Conservation (phyloP, 2,329 filamentous ascomycete species). For the Claviceps sorghi region DNA sequence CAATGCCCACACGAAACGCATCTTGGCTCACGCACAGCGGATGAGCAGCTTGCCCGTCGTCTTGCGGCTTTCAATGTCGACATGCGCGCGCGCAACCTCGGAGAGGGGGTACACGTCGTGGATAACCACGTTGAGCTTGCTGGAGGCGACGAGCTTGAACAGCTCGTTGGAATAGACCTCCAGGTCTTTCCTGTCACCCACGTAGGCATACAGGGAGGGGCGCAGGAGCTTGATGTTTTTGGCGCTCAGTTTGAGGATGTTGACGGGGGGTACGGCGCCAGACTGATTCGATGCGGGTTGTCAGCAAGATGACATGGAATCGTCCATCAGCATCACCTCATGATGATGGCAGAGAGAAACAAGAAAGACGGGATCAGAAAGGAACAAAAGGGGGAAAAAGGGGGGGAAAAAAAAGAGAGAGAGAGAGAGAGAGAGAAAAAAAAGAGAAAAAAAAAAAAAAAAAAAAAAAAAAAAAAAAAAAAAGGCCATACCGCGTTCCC, state of each 20-base stretch:
- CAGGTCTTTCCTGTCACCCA: slow-evolving; percentile 54
- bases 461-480: neutral
- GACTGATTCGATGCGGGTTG: slow-evolving; percentile 21
- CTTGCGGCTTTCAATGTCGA: slow-evolving; percentile 66
- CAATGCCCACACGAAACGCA: too few relatives aligned
- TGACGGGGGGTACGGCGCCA: slow-evolving; percentile 60
- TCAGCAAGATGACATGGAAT: too few relatives aligned
- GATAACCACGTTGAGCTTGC: slow-evolving; percentile 56
- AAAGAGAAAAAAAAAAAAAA: neutral
- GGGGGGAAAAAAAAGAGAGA: too few relatives aligned
- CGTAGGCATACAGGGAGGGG: slow-evolving; percentile 59
- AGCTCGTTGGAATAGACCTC: slow-evolving; percentile 57
- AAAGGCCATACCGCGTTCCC: slow-evolving; percentile 53
- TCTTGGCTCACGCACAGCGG: slow-evolving; percentile 33
- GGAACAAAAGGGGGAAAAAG: too few relatives aligned
- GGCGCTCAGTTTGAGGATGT: slow-evolving; percentile 38
- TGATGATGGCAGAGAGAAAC: too few relatives aligned
- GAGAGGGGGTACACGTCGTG: slow-evolving; percentile 65
- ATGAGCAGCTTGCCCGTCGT: slow-evolving; percentile 74
- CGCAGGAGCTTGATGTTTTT: slow-evolving; percentile 70
- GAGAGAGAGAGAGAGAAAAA: too few relatives aligned
- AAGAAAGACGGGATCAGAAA: too few relatives aligned
- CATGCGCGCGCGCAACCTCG: slow-evolving; percentile 58
- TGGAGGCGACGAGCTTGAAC: slow-evolving; percentile 54
- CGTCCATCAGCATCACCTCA: too few relatives aligned